A percentile compares a stretch with the other conserved stretches of the same genome.
Evolutionary conservation across 306 rosid genomes (phyloP).

Genomic region (Prunus mongolica): DNA sequence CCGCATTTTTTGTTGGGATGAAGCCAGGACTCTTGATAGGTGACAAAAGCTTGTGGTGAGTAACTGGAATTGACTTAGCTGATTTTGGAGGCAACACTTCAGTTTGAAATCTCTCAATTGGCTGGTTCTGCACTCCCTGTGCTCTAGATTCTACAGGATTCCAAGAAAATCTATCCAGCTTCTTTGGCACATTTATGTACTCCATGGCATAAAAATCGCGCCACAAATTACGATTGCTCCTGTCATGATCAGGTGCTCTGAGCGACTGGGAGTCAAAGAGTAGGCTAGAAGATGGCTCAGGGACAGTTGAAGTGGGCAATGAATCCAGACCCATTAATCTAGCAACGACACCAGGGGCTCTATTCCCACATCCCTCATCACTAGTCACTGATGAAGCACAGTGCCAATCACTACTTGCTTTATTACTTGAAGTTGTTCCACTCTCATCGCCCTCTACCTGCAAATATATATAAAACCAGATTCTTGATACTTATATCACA

Average conservation of each 20-base stretch:
- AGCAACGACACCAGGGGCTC: constrained; percentile 82
- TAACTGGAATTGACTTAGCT: constrained; percentile 78
- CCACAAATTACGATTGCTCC: constrained; percentile 26
- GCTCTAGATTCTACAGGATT: constrained; percentile 43
- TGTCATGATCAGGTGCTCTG: constrained; percentile 44
- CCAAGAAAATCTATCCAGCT: constrained; percentile 50
- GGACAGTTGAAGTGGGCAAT: constrained; percentile 47
- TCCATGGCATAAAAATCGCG: constrained; percentile 36
- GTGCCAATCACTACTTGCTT: constrained; percentile 46
- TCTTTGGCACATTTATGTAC: constrained; percentile 39
- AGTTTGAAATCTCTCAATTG: constrained; percentile 71
- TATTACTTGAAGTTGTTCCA: constrained; percentile 53
- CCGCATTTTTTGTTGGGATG: constrained; percentile 47
- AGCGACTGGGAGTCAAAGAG: constrained; percentile 37
- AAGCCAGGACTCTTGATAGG: constrained; percentile 75
- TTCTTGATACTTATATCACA: not conserved
- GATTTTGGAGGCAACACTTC: constrained; percentile 87
- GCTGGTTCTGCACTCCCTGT: constrained; percentile 40
- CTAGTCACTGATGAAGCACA: constrained; percentile 44
- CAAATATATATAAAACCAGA: constrained; percentile 13
- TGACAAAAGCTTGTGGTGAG: constrained; percentile 81
- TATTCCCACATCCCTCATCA: constrained; percentile 66
- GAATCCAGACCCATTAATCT: constrained; percentile 94
- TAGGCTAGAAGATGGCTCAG: constrained; percentile 42
- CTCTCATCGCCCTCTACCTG: constrained; percentile 57